Percentiles rank a stretch among this genome's conserved stretches.
Evolutionary conservation across 2,329 filamentous ascomycete genomes (phyloP).

Genomic region (Penicillium brevicompactum): DNA sequence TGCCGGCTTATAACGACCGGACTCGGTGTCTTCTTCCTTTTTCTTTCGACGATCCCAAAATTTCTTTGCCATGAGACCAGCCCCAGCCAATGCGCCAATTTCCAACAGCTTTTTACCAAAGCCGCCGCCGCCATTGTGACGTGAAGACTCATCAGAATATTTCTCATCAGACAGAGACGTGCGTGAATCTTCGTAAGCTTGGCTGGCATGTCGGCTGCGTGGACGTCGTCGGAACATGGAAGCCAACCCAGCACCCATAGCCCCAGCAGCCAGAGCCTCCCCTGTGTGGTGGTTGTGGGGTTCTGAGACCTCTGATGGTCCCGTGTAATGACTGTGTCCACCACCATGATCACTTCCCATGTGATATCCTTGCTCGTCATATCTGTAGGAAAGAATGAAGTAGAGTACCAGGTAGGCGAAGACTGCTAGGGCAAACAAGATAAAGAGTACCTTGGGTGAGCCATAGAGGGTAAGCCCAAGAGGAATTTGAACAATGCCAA

Average conservation of each 20-base stretch:
- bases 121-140: constrained; percentile 31
- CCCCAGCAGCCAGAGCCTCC: constrained; percentile 50
- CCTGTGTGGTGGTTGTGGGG: constrained; percentile 50
- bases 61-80: constrained; percentile 62
- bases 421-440: constrained; percentile 81
- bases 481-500: constrained; percentile 85
- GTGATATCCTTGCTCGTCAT: constrained; percentile 51
- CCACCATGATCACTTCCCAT: constrained; percentile 58
- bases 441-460: constrained; percentile 80
- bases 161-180: constrained; percentile 68
- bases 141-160: constrained; percentile 55
- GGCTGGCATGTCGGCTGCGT: constrained; percentile 47
- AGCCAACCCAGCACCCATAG: constrained; percentile 60
- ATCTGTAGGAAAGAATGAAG: constrained; percentile 77
- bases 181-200: constrained; percentile 50
- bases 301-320: constrained; percentile 54
- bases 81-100: constrained; percentile 64
- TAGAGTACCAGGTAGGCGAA: constrained; percentile 72
- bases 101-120: constrained; percentile 64
- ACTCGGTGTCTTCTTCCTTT: constrained; percentile 55
- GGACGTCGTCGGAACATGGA: constrained; percentile 49
- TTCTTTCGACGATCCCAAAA: constrained; percentile 60
- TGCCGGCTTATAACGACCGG: constrained; percentile 55
- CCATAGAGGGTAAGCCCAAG: constrained; percentile 90
- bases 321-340: constrained; percentile 59